Percentiles rank a stretch among this genome's conserved stretches.
Evolutionary conservation across 2,329 filamentous ascomycete genomes (phyloP).

Genomic region (Sodiomyces alkalinus): DNA sequence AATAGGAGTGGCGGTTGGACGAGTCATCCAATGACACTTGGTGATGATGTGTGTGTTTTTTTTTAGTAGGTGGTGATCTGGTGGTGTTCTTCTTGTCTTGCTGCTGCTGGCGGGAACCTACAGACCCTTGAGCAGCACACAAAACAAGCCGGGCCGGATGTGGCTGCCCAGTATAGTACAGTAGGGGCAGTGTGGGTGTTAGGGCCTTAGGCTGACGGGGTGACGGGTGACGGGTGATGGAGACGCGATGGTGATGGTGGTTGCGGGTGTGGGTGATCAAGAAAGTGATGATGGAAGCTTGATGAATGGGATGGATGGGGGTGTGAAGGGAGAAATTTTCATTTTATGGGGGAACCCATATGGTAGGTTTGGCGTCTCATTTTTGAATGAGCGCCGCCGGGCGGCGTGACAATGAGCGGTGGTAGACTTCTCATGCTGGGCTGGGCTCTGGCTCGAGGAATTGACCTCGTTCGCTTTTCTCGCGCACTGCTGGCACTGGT

Average conservation of each 20-base stretch:
- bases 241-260: slow-evolving; percentile 6
- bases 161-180: too few species aligned
- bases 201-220: neutral
- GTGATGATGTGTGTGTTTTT: slow-evolving; percentile 3
- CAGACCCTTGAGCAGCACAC: too few species aligned
- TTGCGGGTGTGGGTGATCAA: slow-evolving; percentile 7
- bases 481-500: slow-evolving; percentile 5
- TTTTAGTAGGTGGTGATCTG: neutral
- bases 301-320: too few species aligned
- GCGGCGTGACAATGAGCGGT: slow-evolving; percentile 11
- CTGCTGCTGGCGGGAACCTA: too few species aligned
- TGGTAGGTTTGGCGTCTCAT: slow-evolving; percentile 20
- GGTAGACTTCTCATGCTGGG: slow-evolving; percentile 9
- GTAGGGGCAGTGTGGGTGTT: too few species aligned
- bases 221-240: neutral
- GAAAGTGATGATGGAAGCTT: slow-evolving; percentile 7
- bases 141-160: too few species aligned
- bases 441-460: slow-evolving; percentile 9
- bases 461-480: slow-evolving; percentile 9
- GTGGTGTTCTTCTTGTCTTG: neutral
- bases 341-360: slow-evolving; percentile 21
- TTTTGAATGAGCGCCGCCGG: slow-evolving; percentile 11
- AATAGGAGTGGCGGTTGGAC: slow-evolving; percentile 7
- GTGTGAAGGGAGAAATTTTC: slow-evolving; percentile 10
- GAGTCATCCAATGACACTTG: slow-evolving; percentile 6